Evolutionary conservation across 257 asterid genomes (phyloP).

Genomic region (Nicotiana tabacum): DNA sequence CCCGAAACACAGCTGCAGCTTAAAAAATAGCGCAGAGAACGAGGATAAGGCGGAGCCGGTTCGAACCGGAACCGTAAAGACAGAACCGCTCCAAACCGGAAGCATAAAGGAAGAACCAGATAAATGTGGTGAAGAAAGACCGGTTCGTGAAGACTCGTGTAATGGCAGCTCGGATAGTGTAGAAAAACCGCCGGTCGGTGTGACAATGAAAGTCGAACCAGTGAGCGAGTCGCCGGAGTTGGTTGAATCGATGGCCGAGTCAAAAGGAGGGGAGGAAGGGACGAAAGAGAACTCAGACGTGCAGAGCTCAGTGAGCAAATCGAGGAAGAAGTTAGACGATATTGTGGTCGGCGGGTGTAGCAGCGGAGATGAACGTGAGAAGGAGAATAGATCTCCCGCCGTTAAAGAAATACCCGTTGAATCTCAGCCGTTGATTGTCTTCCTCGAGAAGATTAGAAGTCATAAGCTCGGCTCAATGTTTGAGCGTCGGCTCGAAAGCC

Average conservation of each 20-base stretch:
- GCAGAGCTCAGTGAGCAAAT: slow-evolving; percentile 65
- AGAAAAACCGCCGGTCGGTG: neutral
- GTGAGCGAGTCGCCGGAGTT: slow-evolving; percentile 11
- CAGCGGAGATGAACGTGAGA: slow-evolving; percentile 45
- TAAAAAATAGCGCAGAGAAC: slow-evolving; percentile 19
- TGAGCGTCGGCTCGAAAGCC: slow-evolving; percentile 67
- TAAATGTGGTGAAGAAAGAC: slow-evolving; percentile 28
- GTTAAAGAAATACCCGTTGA: slow-evolving; percentile 37
- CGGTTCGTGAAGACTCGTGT: slow-evolving; percentile 52
- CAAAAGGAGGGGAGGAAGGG: too few relatives aligned
- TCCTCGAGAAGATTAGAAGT: slow-evolving; percentile 37
- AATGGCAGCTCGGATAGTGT: slow-evolving; percentile 66
- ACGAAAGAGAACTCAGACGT: slow-evolving; percentile 35
- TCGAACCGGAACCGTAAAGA: slow-evolving; percentile 9
- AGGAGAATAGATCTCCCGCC: slow-evolving; percentile 47
- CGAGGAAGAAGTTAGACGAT: slow-evolving; percentile 32
- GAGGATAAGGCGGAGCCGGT: slow-evolving; percentile 35
- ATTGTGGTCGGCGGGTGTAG: slow-evolving; percentile 43
- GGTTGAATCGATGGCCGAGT: too few relatives aligned
- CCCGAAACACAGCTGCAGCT: slow-evolving; percentile 24
- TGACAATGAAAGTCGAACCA: slow-evolving; percentile 32
- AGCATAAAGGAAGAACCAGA: slow-evolving; percentile 8
- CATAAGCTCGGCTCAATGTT: slow-evolving; percentile 51
- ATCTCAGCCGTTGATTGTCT: slow-evolving; percentile 57
- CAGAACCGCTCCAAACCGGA: slow-evolving; percentile 13